Evolutionary conservation across 2,329 filamentous ascomycete species (phyloP).

Genomic region (Orbilia javanica): DNA sequence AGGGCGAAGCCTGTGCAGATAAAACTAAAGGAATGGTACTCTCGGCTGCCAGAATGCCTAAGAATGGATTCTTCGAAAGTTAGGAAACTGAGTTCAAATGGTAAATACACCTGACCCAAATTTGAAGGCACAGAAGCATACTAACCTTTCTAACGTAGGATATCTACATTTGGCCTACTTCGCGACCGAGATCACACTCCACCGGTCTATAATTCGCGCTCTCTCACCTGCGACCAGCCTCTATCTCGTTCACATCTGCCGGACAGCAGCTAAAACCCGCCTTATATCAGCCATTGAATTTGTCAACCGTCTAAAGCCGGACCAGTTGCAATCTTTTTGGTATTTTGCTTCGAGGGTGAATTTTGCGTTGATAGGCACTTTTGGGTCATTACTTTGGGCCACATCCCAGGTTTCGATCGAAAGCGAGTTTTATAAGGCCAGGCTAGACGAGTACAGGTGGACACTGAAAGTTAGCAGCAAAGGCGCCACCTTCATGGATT

Average conservation of each 20-base stretch:
- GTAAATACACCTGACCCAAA: conserved; percentile 64
- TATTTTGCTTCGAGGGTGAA: conserved; percentile 89
- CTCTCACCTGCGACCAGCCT: conserved; percentile 70
- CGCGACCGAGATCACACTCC: conserved; percentile 91
- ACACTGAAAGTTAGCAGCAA: conserved; percentile 84
- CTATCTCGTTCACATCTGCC: conserved; percentile 91
- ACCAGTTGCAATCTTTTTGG: conserved; percentile 92
- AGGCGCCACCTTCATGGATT: conserved; percentile 68
- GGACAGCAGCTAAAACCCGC: conserved; percentile 90
- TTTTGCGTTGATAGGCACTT: conserved; percentile 94
- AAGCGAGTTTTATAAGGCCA: conserved; percentile 90
- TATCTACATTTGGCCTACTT: conserved; percentile 94
- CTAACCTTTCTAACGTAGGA: conserved; percentile 65
- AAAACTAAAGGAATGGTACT: conserved; percentile 69
- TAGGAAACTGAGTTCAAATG: conserved; percentile 68
- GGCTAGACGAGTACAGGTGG: conserved; percentile 92
- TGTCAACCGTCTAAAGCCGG: conserved; percentile 88
- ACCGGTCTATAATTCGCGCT: conserved; percentile 89
- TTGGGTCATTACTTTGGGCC: conserved; percentile 88
- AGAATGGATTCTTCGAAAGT: conserved; percentile 66
- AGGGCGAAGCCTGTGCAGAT: conserved; percentile 69
- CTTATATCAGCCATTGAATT: conserved; percentile 98
- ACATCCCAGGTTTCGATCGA: conserved; percentile 83
- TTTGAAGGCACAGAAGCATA: neutral
- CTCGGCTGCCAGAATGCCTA: conserved; percentile 67